These are phyloP conservation scores for Syncephalastrum sp. DNA, from an alignment of 371 early-diverging fungal species.

Conservation along the genomic window DNA sequence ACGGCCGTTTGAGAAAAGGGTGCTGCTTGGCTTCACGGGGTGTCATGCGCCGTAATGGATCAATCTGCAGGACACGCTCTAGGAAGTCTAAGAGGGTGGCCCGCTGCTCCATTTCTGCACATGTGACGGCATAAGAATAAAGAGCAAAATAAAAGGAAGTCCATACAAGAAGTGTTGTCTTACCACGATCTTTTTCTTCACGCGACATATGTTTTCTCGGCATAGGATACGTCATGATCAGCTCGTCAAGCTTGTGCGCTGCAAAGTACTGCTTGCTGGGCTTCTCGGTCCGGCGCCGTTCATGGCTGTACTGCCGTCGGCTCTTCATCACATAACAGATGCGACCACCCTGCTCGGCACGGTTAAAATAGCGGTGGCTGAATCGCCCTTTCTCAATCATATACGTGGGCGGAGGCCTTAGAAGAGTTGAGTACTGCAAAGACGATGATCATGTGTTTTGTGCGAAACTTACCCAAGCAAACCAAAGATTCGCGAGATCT, in stretches of 20 bases:
- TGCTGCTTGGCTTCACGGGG: conserved; percentile 90
- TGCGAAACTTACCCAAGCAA: conserved; percentile 66
- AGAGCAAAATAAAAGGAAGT: too few relatives aligned
- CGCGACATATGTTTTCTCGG: conserved; percentile 57
- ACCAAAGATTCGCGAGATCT: conserved; percentile 90
- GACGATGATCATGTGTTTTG: not conserved
- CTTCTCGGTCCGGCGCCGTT: conserved; percentile 70
- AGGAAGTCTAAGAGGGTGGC: conserved; percentile 74
- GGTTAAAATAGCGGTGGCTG: conserved; percentile 74
- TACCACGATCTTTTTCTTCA: conserved; percentile 66
- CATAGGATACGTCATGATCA: conserved; percentile 83
- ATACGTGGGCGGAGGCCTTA: conserved; percentile 61
- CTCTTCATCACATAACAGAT: conserved; percentile 71
- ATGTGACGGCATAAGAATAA: too few relatives aligned
- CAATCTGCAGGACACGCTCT: conserved; percentile 74
- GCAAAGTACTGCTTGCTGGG: conserved; percentile 87
- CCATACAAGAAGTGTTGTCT: conserved; percentile 3
- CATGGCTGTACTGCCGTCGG: conserved; percentile 74
- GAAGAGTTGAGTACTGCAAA: not conserved
- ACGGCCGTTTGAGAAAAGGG: conserved; percentile 80
- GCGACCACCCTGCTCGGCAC: conserved; percentile 41
- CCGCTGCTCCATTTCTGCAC: not conserved
- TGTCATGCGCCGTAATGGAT: conserved; percentile 87
- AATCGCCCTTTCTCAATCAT: conserved; percentile 86
- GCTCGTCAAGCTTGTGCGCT: conserved; percentile 72